phyloP scores from a whole-genome alignment of 1,284 basidiomycete genomes.

The Leucoagaricus sp. region DNA sequence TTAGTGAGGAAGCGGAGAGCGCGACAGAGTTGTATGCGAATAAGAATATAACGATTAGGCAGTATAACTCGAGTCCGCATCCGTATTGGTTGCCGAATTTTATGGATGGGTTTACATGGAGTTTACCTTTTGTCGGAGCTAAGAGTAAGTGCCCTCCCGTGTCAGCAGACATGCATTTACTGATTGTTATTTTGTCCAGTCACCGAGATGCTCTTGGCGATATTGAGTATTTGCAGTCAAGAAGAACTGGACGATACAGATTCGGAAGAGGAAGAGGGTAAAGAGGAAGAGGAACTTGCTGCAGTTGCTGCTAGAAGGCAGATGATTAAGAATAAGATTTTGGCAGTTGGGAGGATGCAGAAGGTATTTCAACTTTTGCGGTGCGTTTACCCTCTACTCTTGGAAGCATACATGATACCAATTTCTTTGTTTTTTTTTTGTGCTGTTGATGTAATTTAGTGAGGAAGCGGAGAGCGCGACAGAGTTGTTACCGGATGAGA shows the following conservation, averaged over 20 bases:
- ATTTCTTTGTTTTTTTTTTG: not conserved
- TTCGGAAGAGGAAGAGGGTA: slow-evolving; percentile 40
- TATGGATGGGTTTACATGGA: slow-evolving; percentile 99
- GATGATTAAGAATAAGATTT: slow-evolving; percentile 97
- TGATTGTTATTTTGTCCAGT: slow-evolving; percentile 46
- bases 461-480: slow-evolving; percentile 95
- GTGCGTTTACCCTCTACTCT: no score
- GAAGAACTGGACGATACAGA: slow-evolving; percentile 85
- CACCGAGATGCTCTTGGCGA: slow-evolving; percentile 96
- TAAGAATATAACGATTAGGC: slow-evolving; percentile 82
- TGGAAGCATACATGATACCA: no score
- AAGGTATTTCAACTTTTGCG: slow-evolving; percentile 94
- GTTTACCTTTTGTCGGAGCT: slow-evolving; percentile 95
- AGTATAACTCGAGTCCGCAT: slow-evolving; percentile 94
- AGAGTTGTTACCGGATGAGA: slow-evolving; percentile 66
- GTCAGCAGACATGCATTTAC: not conserved
- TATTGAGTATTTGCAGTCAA: slow-evolving; percentile 91
- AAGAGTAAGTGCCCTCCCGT: slow-evolving; percentile 70
- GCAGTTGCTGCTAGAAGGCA: slow-evolving; percentile 57
- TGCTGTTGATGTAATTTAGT: slow-evolving; percentile 40
- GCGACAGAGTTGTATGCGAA: slow-evolving; percentile 83
- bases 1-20: slow-evolving; percentile 91
- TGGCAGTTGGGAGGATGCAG: slow-evolving; percentile 96
- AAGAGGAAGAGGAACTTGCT: slow-evolving; percentile 42
- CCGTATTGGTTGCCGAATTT: slow-evolving; percentile 96